Base-by-base conservation (phyloP, 768 basidiomycete genomes). In the Heimioporus sp. region DNA sequence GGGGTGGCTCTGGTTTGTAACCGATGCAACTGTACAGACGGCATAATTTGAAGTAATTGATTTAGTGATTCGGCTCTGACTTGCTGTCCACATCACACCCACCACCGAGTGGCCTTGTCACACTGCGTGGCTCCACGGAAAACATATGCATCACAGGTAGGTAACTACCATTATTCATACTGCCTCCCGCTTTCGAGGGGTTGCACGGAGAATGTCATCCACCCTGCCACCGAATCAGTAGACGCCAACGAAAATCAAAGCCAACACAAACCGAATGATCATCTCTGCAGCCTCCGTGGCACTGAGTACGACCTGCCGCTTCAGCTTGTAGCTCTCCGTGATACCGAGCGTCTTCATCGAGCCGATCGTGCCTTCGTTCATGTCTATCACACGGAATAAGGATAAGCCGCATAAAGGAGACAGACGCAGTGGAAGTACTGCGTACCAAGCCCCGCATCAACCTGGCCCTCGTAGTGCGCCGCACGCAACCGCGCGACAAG, bases 271-370 rank as follows among this genome's bases (percentile, higher is more conserved):
- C 88, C 96, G 82, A 57, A 99, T 81, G 60, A 99, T 98, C 96
- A 98, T 98, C 77, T 98, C 97, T 2, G 92, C 89, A 16, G 95
- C 97, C 67, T 99, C 97, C 51, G 86, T 92, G 2, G 97, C 95
- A 64, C 92, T 96, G 43, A 90, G 72, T 4, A 99, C 87, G 1
- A 98, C 95, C 71, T 98, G 95, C 37, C 87, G 78, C 76, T 99
- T 99, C 57, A 99, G 77, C 76, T 98, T 98, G 74, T 92, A 99
- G 61, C 91, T 94, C 75, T 99, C 96, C 0, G 95, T 98, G 35
- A 99, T 73, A 31, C 97, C 97, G 11, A 96, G 75, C 43, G 83
- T 71, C 60, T 71, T 78, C 97, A 99, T 98, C 8, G 92, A 94
- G 0, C 81, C 93, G 49, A 99, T 86, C 1, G 75, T 71, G 3